Base-by-base conservation (phyloP, 1,284 basidiomycete species). In the Ceratobasidium papillatum region DNA sequence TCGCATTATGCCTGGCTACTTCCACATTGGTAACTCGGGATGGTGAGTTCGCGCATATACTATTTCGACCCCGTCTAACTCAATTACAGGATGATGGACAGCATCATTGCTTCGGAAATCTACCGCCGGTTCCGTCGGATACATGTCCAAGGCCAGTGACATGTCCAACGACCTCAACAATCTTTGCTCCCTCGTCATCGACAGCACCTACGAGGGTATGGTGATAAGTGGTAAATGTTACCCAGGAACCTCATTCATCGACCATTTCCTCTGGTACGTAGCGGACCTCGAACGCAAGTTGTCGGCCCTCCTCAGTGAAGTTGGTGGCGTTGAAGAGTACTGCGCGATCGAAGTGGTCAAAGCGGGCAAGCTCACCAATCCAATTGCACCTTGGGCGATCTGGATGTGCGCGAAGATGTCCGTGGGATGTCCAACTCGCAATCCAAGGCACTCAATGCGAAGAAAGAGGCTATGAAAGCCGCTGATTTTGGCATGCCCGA, bases 111-210 rank as follows among this genome's bases (percentile, higher is more conserved):
- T 17, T 98, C 96, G 78, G 99, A 99, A 88, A 94, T 99, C 78
- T 99, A 99, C 90, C 95, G 96, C 81, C 59, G 97, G 97, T 76
- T 96, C 96, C 27, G 94, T 99, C 80, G 97, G 95, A 81, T 99
- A 99, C 85, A 96, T 99, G 82, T 98, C 95, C 85, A 99, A 99
- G 87, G 99, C 97, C 14, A 98, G 97, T 79, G 97, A 97, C 84
- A 99, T 99, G 98, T 99, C 97, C 80, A 99, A 99, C 87, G 98
- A 99, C 85, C 88, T 99, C 80, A 99, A 99, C 93, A 99, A 99
- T 88, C 99, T 99, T 82, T 91, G 99, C 78, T 96, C 96, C 59
- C 89, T 98, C 82, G 92, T 94, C 82, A 98, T 96, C 82, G 96
- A 99, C 86, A 97, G 97, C 80, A 98, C 96, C 78, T 99, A 99